These are phyloP conservation scores for Ramalina intermedia DNA, from an alignment of 495 filamentous ascomycete species.

Conservation along the genomic window DNA sequence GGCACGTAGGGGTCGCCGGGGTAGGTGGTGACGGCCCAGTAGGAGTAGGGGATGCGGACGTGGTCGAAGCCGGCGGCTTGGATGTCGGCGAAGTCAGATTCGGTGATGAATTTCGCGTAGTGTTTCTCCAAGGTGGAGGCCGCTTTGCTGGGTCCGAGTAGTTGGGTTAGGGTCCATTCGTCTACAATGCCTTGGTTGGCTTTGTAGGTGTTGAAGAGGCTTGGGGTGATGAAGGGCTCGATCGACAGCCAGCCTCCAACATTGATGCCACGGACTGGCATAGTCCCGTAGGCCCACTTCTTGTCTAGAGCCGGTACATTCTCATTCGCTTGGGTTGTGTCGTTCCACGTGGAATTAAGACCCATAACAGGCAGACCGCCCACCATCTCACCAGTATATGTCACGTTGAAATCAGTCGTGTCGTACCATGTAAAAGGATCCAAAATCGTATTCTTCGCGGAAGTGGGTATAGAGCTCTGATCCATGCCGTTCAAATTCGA, in stretches of 20 bases:
- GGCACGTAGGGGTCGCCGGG: slow-evolving; percentile 78
- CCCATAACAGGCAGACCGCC: slow-evolving; percentile 86
- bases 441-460: slow-evolving; percentile 58
- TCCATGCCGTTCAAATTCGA: slow-evolving; percentile 44
- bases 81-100: slow-evolving; percentile 73
- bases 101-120: slow-evolving; percentile 75
- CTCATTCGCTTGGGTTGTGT: slow-evolving; percentile 60
- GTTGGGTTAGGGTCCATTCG: slow-evolving; percentile 64
- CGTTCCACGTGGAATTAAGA: slow-evolving; percentile 73
- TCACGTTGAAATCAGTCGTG: slow-evolving; percentile 84
- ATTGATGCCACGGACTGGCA: slow-evolving; percentile 80
- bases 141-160: slow-evolving; percentile 49
- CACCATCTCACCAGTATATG: slow-evolving; percentile 74
- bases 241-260: slow-evolving; percentile 88
- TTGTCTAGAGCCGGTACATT: slow-evolving; percentile 68
- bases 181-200: slow-evolving; percentile 55
- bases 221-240: slow-evolving; percentile 92
- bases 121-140: slow-evolving; percentile 65
- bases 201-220: slow-evolving; percentile 61
- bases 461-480: slow-evolving; percentile 46
- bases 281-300: slow-evolving; percentile 52
- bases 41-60: slow-evolving; percentile 84
- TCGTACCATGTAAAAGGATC: slow-evolving; percentile 93
- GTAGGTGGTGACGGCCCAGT: slow-evolving; percentile 87
- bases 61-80: slow-evolving; percentile 84